A percentile compares a stretch with the other conserved stretches of the same genome.
Evolutionary conservation across 2,329 filamentous ascomycete genomes (phyloP).

Genomic region (Beauveria medogensis): DNA sequence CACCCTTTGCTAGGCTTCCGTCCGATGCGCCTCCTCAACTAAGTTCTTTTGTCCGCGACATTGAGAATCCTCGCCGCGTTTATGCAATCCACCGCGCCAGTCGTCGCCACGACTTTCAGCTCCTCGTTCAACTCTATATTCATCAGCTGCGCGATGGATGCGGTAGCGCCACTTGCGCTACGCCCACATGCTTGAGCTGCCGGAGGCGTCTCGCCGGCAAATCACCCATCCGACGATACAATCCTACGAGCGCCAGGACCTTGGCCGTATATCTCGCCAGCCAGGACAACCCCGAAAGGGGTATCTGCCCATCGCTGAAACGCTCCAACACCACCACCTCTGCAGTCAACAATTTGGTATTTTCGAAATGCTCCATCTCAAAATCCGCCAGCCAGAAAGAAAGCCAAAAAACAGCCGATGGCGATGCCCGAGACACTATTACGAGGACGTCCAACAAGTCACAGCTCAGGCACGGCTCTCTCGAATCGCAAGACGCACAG

Average conservation of each 20-base stretch:
- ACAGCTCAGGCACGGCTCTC: neutral
- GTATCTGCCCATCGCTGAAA: constrained; percentile 52
- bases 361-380: constrained; percentile 20
- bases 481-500: neutral
- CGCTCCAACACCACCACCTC: constrained; percentile 35
- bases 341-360: constrained; percentile 39
- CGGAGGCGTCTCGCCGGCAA: constrained; percentile 59
- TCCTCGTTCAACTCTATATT: constrained; percentile 62
- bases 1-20: constrained; percentile 51
- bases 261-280: constrained; percentile 74
- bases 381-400: constrained; percentile 36
- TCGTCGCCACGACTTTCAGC: constrained; percentile 56
- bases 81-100: constrained; percentile 54
- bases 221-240: constrained; percentile 69
- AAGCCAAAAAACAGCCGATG: constrained; percentile 37
- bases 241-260: constrained; percentile 70
- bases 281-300: constrained; percentile 65
- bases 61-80: constrained; percentile 53
- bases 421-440: constrained; percentile 7
- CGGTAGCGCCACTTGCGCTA: constrained; percentile 58
- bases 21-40: constrained; percentile 52
- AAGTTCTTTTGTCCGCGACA: constrained; percentile 43
- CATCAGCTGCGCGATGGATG: constrained; percentile 79
- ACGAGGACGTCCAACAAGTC: neutral
- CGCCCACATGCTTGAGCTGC: constrained; percentile 72